Conservation (phyloP, 345 rosid genomes). For the Heritiera fomes region DNA sequence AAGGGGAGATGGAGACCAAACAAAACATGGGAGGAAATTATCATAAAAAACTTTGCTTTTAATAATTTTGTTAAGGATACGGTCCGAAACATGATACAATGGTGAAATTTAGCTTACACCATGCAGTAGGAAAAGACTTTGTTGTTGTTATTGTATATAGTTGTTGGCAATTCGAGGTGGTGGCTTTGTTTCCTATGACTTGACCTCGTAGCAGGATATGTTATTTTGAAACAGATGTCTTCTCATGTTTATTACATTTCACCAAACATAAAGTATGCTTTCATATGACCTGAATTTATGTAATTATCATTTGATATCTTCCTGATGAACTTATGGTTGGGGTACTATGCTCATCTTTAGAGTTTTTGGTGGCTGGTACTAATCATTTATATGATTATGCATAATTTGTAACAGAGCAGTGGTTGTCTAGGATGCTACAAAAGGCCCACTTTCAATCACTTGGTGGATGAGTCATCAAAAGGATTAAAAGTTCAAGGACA, state of each 20-base stretch:
- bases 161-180: neutral
- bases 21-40: neutral
- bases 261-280: neutral
- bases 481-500: slow-evolving; percentile 52
- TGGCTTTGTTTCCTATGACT: neutral
- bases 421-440: slow-evolving; percentile 85
- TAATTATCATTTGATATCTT: neutral
- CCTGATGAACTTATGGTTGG: neutral
- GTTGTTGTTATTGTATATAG: neutral
- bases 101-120: neutral
- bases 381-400: slow-evolving; percentile 38
- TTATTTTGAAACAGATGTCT: neutral
- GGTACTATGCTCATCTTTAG: neutral
- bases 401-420: slow-evolving; percentile 88
- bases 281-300: neutral
- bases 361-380: slow-evolving; percentile 30
- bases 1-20: neutral
- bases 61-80: neutral
- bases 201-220: neutral
- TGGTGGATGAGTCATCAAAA: slow-evolving; percentile 56
- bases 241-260: neutral
- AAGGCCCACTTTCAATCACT: slow-evolving; percentile 43
- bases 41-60: neutral
- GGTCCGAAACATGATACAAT: neutral
- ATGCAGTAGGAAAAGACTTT: neutral